Conservation (phyloP, 2,329 filamentous ascomycete species). For the Dothistroma pini region DNA sequence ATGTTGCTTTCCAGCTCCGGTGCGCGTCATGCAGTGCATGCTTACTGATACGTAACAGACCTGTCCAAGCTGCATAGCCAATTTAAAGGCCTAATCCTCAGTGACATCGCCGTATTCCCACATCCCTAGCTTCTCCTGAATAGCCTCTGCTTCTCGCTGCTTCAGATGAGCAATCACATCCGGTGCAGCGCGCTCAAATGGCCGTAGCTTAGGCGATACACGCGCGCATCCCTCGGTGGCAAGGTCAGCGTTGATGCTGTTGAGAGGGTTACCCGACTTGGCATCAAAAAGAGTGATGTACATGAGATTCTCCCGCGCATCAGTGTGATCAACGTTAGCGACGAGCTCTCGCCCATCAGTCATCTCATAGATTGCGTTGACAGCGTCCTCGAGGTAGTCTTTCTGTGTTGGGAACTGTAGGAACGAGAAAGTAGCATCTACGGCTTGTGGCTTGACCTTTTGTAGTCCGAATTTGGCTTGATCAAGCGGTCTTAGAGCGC, state of each 20-base stretch:
- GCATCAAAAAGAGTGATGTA: conserved; percentile 88
- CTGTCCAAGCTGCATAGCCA: not conserved
- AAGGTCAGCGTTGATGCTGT: conserved; percentile 87
- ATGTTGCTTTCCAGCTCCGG: not conserved
- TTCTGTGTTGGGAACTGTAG: conserved; percentile 78
- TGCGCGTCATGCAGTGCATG: not conserved
- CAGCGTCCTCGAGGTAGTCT: conserved; percentile 80
- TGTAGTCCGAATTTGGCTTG: conserved; percentile 73
- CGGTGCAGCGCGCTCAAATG: conserved; percentile 77
- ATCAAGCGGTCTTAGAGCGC: conserved; percentile 73
- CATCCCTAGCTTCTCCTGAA: conserved; percentile 76
- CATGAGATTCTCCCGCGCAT: conserved; percentile 66
- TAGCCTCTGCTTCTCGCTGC: conserved; percentile 72
- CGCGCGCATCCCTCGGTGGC: conserved; percentile 80
- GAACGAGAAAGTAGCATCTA: conserved; percentile 82
- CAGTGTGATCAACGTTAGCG: conserved; percentile 83
- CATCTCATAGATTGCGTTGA: conserved; percentile 69
- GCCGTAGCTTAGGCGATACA: conserved; percentile 87
- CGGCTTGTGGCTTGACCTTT: conserved; percentile 81
- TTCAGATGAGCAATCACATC: conserved; percentile 69
- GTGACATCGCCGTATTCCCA: conserved; percentile 99
- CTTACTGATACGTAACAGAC: not conserved
- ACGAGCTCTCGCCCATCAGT: conserved; percentile 72
- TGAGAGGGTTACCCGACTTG: conserved; percentile 57
- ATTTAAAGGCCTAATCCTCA: conserved; percentile 60